phyloP scores from a whole-genome alignment of 768 basidiomycete genomes.

The Mycena rosella region DNA sequence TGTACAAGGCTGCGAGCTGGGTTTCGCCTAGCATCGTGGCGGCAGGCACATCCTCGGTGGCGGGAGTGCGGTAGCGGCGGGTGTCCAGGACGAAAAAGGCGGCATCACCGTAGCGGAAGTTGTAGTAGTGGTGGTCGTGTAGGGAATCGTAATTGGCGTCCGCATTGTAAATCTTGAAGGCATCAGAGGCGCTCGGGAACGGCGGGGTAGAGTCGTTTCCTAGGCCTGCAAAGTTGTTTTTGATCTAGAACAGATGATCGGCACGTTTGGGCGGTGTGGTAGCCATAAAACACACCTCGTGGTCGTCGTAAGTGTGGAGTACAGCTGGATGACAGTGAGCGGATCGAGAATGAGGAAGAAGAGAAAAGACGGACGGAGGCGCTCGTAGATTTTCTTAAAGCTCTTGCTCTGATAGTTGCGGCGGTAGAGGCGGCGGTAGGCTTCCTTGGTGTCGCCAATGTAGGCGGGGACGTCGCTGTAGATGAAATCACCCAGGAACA shows the following conservation, averaged over 20 bases:
- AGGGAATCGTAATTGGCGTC: slow-evolving; percentile 71
- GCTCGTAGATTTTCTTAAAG: slow-evolving; percentile 76
- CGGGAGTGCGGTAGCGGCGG: slow-evolving; percentile 65
- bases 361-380: slow-evolving; percentile 65
- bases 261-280: not conserved
- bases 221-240: slow-evolving; percentile 75
- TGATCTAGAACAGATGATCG: slow-evolving; percentile 54
- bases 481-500: slow-evolving; percentile 83
- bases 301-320: slow-evolving; percentile 80
- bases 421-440: slow-evolving; percentile 75
- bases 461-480: slow-evolving; percentile 80
- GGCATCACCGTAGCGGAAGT: slow-evolving; percentile 74
- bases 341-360: not conserved
- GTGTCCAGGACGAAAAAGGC: slow-evolving; percentile 88
- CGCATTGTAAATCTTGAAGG: slow-evolving; percentile 74
- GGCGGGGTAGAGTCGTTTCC: slow-evolving; percentile 65
- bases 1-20: slow-evolving; percentile 70
- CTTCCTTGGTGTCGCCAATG: slow-evolving; percentile 67
- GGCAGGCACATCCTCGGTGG: slow-evolving; percentile 53
- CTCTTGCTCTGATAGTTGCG: slow-evolving; percentile 74
- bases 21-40: slow-evolving; percentile 77
- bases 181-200: slow-evolving; percentile 69
- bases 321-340: slow-evolving; percentile 59
- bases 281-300: slow-evolving; percentile 59
- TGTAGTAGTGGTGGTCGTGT: slow-evolving; percentile 64